Evolutionary conservation across 2,329 filamentous ascomycete genomes (phyloP).

Genomic region (Neocatenulostroma microsporum): DNA sequence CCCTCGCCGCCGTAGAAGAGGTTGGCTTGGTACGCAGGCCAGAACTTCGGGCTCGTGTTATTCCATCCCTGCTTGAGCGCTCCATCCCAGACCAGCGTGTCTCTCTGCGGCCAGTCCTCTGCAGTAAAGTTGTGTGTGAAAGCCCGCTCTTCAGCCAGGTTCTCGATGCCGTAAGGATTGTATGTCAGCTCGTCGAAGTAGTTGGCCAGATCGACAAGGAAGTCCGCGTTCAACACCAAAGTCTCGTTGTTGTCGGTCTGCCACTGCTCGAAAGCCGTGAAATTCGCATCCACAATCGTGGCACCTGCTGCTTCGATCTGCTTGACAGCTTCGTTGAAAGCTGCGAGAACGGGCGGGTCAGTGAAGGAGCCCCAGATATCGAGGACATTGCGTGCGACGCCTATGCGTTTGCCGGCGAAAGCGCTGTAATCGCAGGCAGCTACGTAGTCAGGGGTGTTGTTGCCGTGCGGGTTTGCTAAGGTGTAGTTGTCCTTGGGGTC

Average conservation of each 20-base stretch:
- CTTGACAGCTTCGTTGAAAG: slow-evolving; percentile 50
- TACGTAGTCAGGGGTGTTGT: slow-evolving; percentile 53
- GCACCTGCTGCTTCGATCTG: slow-evolving; percentile 51
- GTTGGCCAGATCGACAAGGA: slow-evolving; percentile 47
- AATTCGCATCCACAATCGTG: slow-evolving; percentile 53
- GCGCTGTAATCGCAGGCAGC: slow-evolving; percentile 46
- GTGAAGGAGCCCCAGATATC: slow-evolving; percentile 26
- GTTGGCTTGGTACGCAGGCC: slow-evolving; percentile 48
- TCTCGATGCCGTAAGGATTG: slow-evolving; percentile 51
- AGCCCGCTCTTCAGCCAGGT: slow-evolving; percentile 44
- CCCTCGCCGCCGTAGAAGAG: slow-evolving; percentile 50
- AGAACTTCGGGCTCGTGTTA: slow-evolving; percentile 52
- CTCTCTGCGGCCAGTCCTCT: slow-evolving; percentile 55
- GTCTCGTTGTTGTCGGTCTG: slow-evolving; percentile 33
- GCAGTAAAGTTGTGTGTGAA: slow-evolving; percentile 48
- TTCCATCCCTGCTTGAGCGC: slow-evolving; percentile 47
- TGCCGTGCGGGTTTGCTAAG: slow-evolving; percentile 45
- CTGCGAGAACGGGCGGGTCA: slow-evolving; percentile 39
- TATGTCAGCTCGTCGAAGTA: slow-evolving; percentile 51
- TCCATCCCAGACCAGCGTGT: slow-evolving; percentile 51
- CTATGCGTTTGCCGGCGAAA: slow-evolving; percentile 50
- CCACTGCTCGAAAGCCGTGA: slow-evolving; percentile 45
- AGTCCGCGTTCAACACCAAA: slow-evolving; percentile 52
- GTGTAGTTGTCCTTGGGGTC: slow-evolving; percentile 52
- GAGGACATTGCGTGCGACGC: slow-evolving; percentile 55